Conservation (phyloP, 768 basidiomycete genomes). For the Melanogaster broomeanus region DNA sequence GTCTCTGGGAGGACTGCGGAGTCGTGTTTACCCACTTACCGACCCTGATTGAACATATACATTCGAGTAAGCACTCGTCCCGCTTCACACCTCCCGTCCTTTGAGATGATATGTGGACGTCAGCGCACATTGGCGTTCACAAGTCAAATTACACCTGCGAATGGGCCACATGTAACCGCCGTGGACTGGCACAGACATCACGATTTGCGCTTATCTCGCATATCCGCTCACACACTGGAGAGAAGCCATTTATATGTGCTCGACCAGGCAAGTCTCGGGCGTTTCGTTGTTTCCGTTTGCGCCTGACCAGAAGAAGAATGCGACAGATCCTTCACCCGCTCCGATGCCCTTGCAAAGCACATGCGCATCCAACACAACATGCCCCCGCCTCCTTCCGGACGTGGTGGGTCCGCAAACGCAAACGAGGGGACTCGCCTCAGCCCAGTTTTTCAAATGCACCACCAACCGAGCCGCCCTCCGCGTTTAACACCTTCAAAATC, state of each 20-base stretch:
- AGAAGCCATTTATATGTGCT: conserved; percentile 87
- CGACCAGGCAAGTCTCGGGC: conserved; percentile 63
- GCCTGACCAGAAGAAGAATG: conserved; percentile 59
- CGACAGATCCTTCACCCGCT: conserved; percentile 93
- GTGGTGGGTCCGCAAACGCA: conserved; percentile 75
- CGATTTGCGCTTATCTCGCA: conserved; percentile 91
- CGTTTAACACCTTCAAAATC: conserved; percentile 66
- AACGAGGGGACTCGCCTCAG: conserved; percentile 45
- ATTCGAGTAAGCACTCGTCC: conserved; percentile 56
- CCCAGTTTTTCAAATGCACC: conserved; percentile 18
- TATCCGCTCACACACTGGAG: conserved; percentile 89
- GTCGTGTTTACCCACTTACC: conserved; percentile 70
- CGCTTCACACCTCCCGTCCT: neutral
- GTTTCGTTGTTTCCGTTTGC: neutral
- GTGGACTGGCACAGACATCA: conserved; percentile 83
- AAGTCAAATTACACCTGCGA: conserved; percentile 88
- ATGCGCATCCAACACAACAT: conserved; percentile 88
- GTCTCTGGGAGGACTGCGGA: conserved; percentile 85
- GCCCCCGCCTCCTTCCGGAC: conserved; percentile 68
- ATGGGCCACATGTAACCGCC: conserved; percentile 81
- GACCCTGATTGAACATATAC: conserved; percentile 81
- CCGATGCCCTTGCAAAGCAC: conserved; percentile 91
- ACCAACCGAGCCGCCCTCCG: conserved; percentile 28
- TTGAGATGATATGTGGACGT: neutral
- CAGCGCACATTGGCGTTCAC: conserved; percentile 82